Conservation (phyloP, 2,329 filamentous ascomycete species). For the Penicillium rolfsii region DNA sequence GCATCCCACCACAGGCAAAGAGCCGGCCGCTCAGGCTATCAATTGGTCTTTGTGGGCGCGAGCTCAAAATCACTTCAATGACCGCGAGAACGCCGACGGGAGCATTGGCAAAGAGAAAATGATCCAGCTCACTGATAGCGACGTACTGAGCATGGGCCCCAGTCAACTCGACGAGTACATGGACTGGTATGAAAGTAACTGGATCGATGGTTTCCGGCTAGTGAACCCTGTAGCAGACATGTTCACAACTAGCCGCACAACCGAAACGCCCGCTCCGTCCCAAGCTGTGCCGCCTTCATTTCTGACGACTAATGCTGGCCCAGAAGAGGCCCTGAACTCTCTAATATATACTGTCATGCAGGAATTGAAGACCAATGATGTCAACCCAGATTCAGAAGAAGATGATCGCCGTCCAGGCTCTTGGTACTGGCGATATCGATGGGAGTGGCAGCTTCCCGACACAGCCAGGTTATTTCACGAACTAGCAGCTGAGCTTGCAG, state of each 20-base stretch:
- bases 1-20: constrained; percentile 54
- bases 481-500: constrained; percentile 54
- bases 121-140: constrained; percentile 60
- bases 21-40: constrained; percentile 63
- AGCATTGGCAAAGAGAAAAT: constrained; percentile 53
- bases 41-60: constrained; percentile 74
- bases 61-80: constrained; percentile 49
- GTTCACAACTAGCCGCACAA: constrained; percentile 42
- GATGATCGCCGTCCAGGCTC: constrained; percentile 52
- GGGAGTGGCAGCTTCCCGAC: constrained; percentile 52
- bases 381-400: constrained; percentile 42
- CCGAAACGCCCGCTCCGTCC: constrained; percentile 20
- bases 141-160: constrained; percentile 65
- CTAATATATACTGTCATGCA: constrained; percentile 51
- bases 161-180: constrained; percentile 73
- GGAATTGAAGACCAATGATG: constrained; percentile 43
- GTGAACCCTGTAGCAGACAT: constrained; percentile 46
- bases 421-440: constrained; percentile 55
- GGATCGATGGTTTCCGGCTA: constrained; percentile 44
- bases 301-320: constrained; percentile 18
- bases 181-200: constrained; percentile 75
- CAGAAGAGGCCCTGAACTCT: constrained; percentile 37
- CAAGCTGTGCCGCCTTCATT: constrained; percentile 7
- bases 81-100: constrained; percentile 35
- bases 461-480: constrained; percentile 55